These are phyloP conservation scores for Stachybotrys echinatus DNA, from an alignment of 2,329 filamentous ascomycete genomes.

Conservation along the genomic window DNA sequence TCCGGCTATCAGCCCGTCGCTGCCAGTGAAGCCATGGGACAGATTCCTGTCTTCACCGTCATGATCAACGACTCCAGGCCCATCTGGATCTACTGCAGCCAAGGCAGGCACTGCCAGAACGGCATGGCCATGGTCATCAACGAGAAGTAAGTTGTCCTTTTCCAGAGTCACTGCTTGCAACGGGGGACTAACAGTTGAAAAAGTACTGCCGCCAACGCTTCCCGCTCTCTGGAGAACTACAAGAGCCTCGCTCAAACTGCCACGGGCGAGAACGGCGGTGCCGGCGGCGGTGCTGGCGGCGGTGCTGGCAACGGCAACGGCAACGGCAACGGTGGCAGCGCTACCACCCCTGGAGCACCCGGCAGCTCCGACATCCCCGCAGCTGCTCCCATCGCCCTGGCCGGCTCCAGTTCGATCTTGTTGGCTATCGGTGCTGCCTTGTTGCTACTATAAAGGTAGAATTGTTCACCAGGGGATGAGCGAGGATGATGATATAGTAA, in stretches of 20 bases:
- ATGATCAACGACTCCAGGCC: slow-evolving; percentile 64
- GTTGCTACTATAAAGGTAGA: slow-evolving; percentile 29
- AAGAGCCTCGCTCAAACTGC: slow-evolving; percentile 29
- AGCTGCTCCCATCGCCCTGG: slow-evolving; percentile 22
- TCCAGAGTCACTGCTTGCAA: not conserved
- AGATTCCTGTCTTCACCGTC: slow-evolving; percentile 65
- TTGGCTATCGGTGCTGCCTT: slow-evolving; percentile 36
- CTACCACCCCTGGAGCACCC: slow-evolving; percentile 9
- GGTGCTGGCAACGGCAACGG: slow-evolving; percentile 12
- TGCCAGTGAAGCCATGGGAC: slow-evolving; percentile 40
- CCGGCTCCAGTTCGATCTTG: slow-evolving; percentile 36
- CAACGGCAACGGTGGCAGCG: slow-evolving; percentile 4
- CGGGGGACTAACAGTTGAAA: slow-evolving; percentile 3
- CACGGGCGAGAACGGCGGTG: slow-evolving; percentile 19
- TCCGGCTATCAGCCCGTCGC: slow-evolving; percentile 63
- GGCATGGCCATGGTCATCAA: slow-evolving; percentile 78
- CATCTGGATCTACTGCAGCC: slow-evolving; percentile 75
- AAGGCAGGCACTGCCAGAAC: slow-evolving; percentile 66
- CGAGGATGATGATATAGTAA: slow-evolving; percentile 5
- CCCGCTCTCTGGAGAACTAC: slow-evolving; percentile 47
- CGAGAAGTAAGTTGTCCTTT: slow-evolving; percentile 50
- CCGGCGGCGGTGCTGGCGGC: slow-evolving; percentile 7
- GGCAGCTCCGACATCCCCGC: slow-evolving; percentile 12
- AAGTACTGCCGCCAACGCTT: slow-evolving; percentile 44
- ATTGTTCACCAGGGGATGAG: not conserved